phyloP scores from a whole-genome alignment of 129 eudicot species.

The Centrapalus pauciflorus region DNA sequence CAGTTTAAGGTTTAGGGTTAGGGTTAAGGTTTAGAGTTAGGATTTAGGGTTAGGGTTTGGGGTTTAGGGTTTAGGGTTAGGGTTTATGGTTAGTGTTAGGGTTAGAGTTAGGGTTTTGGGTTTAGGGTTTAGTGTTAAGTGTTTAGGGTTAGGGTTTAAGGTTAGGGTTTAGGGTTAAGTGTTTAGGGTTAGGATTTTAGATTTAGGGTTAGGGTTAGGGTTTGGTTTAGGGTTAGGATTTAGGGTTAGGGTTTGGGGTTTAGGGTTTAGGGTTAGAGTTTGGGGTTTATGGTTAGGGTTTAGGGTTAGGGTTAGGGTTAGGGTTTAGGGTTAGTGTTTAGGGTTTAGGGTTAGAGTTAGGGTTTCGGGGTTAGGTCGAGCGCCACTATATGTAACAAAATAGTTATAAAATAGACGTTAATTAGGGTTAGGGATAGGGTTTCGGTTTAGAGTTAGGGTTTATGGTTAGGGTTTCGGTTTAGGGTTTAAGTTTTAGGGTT shows the following conservation, averaged over 20 bases:
- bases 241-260: no score
- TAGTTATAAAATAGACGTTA: no score
- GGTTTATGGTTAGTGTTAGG: slow-evolving; percentile 18
- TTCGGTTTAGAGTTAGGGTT: slow-evolving; percentile 11
- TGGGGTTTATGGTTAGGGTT: slow-evolving; percentile 22
- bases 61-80: slow-evolving; percentile 24
- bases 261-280: slow-evolving; percentile 25
- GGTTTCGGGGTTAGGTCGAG: no score
- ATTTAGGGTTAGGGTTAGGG: slow-evolving; percentile 21
- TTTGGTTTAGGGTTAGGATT: no score
- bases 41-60: slow-evolving; percentile 14
- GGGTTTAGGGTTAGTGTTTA: slow-evolving; percentile 16
- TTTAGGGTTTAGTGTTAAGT: slow-evolving; percentile 21
- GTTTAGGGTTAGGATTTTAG: slow-evolving; percentile 17
- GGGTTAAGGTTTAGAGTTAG: no score
- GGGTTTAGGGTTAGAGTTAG: no score
- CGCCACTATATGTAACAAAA: no score
- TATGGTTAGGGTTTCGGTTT: slow-evolving; percentile 5
- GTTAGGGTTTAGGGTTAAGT: slow-evolving; percentile 15
- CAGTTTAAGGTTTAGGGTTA: no score
- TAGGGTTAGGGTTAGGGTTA: slow-evolving; percentile 24
- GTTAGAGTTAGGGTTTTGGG: slow-evolving; percentile 29
- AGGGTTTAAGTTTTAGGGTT: slow-evolving; percentile 4
- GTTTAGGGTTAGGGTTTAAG: slow-evolving; percentile 13
- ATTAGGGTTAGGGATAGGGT: no score